A percentile compares a stretch with the other conserved stretches of the same genome.
Conservation (phyloP, 352 stramenopile species). For the Phytopythium litorale region DNA sequence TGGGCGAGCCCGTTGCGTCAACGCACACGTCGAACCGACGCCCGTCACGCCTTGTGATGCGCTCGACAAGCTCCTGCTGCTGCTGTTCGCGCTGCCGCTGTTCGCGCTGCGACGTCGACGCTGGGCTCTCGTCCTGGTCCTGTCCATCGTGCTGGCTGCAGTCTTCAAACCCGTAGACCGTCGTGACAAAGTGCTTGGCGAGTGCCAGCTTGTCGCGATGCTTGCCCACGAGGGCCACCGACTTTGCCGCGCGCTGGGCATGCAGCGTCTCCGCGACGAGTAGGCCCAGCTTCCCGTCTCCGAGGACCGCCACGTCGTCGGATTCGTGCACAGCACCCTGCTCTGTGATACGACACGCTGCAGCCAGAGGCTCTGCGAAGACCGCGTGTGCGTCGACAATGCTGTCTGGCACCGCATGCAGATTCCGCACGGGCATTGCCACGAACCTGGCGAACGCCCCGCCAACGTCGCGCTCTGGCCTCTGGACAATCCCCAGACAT, state of each 20-base stretch:
- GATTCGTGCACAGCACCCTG: conserved; percentile 56
- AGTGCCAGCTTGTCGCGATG: conserved; percentile 55
- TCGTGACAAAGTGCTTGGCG: conserved; percentile 37
- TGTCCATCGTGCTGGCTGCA: background rate
- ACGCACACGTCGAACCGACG: conserved; percentile 57
- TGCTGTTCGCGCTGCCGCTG: conserved; percentile 16
- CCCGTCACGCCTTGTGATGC: conserved; percentile 12
- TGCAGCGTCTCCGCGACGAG: conserved; percentile 83
- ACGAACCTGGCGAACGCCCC: conserved; percentile 86
- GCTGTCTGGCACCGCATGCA: conserved; percentile 70
- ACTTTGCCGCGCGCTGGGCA: conserved; percentile 19
- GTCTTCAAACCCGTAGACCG: conserved; percentile 20
- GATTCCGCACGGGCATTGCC: conserved; percentile 72
- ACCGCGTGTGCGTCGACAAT: conserved; percentile 70
- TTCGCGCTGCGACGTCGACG: background rate
- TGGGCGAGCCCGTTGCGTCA: conserved; percentile 55
- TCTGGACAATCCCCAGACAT: conserved; percentile 79
- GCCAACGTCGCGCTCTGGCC: conserved; percentile 18
- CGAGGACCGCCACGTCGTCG: conserved; percentile 75
- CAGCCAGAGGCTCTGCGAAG: conserved; percentile 85
- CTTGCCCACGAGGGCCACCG: conserved; percentile 52
- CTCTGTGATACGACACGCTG: conserved; percentile 83
- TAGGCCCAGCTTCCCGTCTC: conserved; percentile 88
- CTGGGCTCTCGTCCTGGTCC: background rate
- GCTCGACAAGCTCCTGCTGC: conserved; percentile 14